Percentiles rank a stretch among this genome's conserved stretches.
Conservation (phyloP, 2,329 filamentous ascomycete species). For the Aspergillus sp. region DNA sequence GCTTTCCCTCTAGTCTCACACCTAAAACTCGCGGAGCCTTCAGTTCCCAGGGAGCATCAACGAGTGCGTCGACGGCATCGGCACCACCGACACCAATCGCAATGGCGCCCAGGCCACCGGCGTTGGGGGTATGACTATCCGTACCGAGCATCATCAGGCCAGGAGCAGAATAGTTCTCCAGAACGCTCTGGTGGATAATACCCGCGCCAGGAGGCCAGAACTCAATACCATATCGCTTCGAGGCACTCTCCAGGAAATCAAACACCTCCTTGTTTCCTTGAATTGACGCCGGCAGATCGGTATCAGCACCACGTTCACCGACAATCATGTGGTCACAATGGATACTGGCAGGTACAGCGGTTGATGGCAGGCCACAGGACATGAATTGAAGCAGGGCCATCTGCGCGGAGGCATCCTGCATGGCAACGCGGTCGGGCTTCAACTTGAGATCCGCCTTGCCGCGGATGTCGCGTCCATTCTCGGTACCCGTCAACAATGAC, state of each 20-base stretch:
- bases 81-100: constrained; percentile 97
- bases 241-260: constrained; percentile 91
- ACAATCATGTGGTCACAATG: constrained; percentile 99
- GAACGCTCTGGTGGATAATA: constrained; percentile 95
- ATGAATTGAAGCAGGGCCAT: constrained; percentile 99
- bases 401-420: constrained; percentile 98
- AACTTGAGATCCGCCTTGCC: constrained; percentile 92
- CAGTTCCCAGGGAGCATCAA: constrained; percentile 95
- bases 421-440: constrained; percentile 94
- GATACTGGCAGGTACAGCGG: constrained; percentile 93
- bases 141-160: constrained; percentile 99
- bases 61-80: constrained; percentile 93
- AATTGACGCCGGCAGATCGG: constrained; percentile 81
- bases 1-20: constrained; percentile 76
- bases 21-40: constrained; percentile 91
- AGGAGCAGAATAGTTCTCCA: constrained; percentile 97
- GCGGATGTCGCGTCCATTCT: constrained; percentile 79
- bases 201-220: constrained; percentile 94
- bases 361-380: constrained; percentile 85
- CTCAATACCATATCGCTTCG: constrained; percentile 88
- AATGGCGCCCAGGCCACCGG: constrained; percentile 88
- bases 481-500: constrained; percentile 76
- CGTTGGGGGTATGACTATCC: constrained; percentile 95
- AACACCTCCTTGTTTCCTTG: constrained; percentile 95
- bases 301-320: constrained; percentile 82